phyloP scores from a whole-genome alignment of 257 asterid genomes.

The Fraxinus pennsylvanica region DNA sequence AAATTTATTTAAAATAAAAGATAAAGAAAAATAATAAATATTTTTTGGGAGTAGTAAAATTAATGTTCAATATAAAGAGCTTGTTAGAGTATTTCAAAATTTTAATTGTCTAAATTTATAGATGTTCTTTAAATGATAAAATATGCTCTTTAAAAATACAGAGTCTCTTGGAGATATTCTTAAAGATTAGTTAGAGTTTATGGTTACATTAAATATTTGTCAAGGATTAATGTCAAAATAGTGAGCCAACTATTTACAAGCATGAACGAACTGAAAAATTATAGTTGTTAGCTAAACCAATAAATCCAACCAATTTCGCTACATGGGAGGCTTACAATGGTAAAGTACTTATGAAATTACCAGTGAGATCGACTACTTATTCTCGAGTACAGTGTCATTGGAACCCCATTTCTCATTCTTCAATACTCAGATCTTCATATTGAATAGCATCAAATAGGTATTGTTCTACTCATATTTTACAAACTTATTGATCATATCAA shows the following conservation, averaged over 20 bases:
- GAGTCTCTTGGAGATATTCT: no score
- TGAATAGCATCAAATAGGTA: neutral
- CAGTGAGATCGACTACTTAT: neutral
- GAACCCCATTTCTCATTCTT: neutral
- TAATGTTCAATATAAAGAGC: no score
- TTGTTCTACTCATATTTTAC: neutral
- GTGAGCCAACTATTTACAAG: neutral
- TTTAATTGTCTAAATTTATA: no score
- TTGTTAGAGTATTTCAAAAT: no score
- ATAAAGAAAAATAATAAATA: no score
- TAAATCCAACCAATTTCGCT: neutral
- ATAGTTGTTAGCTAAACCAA: no score
- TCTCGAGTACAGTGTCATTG: neutral
- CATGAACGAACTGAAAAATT: neutral
- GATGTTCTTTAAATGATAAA: no score
- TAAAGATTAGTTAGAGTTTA: neutral
- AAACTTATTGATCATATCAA: neutral
- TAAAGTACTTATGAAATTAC: neutral
- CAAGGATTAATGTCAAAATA: neutral
- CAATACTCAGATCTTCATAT: neutral
- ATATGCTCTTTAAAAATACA: no score
- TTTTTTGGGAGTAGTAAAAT: no score
- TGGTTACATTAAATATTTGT: neutral
- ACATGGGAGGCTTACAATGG: slow-evolving; percentile 1
- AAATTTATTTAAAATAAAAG: no score